These are phyloP conservation scores for Rhodotorula toruloides DNA, from an alignment of 768 basidiomycete species.

Conservation along the genomic window DNA sequence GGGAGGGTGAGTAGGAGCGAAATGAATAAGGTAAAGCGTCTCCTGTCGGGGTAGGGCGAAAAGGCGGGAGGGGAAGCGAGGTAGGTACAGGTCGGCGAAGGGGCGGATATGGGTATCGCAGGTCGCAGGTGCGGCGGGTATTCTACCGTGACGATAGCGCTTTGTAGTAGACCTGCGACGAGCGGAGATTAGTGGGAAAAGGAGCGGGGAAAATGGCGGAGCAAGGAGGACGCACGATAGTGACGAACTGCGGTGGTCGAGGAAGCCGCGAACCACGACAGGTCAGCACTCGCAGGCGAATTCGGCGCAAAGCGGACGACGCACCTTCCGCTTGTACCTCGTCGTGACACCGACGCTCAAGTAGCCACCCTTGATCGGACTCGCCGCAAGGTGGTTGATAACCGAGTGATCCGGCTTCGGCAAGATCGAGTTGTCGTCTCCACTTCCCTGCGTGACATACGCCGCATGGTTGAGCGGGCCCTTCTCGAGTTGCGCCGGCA, in stretches of 20 bases:
- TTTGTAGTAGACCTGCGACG: conserved; percentile 36
- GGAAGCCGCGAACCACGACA: background rate
- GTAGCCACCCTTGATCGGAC: conserved; percentile 88
- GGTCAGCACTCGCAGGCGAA: background rate
- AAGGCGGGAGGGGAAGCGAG: too few species aligned
- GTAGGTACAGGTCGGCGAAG: too few species aligned
- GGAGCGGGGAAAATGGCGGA: background rate
- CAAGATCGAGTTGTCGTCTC: conserved; percentile 81
- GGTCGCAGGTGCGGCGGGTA: too few species aligned
- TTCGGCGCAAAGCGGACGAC: background rate
- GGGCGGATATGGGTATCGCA: too few species aligned
- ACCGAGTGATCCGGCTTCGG: conserved; percentile 92
- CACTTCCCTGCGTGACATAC: conserved; percentile 42
- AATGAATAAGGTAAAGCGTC: too few species aligned
- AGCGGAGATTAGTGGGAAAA: background rate
- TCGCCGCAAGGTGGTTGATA: conserved; percentile 84
- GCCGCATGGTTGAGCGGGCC: conserved; percentile 69
- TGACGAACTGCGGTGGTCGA: conserved; percentile 30
- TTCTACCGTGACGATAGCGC: conserved; percentile 9
- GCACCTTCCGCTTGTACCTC: conserved; percentile 83
- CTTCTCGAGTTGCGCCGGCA: conserved; percentile 88
- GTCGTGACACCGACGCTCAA: conserved; percentile 87
- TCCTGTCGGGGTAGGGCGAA: too few species aligned
- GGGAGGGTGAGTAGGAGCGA: too few species aligned
- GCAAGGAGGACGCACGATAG: conserved; percentile 24